phyloP scores from a whole-genome alignment of 1,139 yeast genomes.

The Hyphopichia khmerensis region DNA sequence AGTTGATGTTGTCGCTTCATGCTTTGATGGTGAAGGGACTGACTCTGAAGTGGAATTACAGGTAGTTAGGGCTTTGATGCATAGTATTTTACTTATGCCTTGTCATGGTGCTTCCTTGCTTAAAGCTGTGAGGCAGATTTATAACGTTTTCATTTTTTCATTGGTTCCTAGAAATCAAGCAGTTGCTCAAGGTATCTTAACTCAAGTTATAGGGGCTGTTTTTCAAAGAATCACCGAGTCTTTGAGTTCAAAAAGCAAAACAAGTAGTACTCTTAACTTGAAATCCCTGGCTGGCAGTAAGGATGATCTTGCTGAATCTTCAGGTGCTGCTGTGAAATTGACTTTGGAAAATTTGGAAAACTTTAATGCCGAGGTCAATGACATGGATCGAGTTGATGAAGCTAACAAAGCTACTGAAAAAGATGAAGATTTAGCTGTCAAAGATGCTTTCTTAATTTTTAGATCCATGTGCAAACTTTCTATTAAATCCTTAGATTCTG shows the following conservation, averaged over 20 bases:
- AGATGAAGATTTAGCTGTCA: constrained; percentile 68
- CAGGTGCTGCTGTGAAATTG: constrained; percentile 26
- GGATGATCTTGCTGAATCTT: constrained; percentile 20
- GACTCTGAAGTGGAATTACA: constrained; percentile 88
- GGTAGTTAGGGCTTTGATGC: constrained; percentile 86
- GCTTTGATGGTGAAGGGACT: constrained; percentile 90
- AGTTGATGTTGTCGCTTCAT: constrained; percentile 78
- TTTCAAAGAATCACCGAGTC: constrained; percentile 67
- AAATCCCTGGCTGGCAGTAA: constrained; percentile 17
- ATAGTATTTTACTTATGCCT: constrained; percentile 78
- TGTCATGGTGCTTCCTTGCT: constrained; percentile 89
- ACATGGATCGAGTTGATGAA: constrained; percentile 53
- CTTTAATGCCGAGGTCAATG: constrained; percentile 49
- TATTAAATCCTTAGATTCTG: constrained; percentile 72
- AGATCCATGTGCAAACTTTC: constrained; percentile 94
- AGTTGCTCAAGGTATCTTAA: constrained; percentile 91
- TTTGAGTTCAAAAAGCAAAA: constrained; percentile 13
- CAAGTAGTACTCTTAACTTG: constrained; percentile 20
- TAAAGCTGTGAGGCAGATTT: constrained; percentile 89
- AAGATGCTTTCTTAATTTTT: constrained; percentile 90
- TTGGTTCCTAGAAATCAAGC: constrained; percentile 82
- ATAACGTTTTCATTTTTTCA: constrained; percentile 86
- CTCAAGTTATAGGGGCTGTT: constrained; percentile 84
- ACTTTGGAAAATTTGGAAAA: constrained; percentile 61
- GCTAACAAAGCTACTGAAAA: constrained; percentile 41